Conservation (phyloP, 768 basidiomycete species). For the Tricholoma matsutake region DNA sequence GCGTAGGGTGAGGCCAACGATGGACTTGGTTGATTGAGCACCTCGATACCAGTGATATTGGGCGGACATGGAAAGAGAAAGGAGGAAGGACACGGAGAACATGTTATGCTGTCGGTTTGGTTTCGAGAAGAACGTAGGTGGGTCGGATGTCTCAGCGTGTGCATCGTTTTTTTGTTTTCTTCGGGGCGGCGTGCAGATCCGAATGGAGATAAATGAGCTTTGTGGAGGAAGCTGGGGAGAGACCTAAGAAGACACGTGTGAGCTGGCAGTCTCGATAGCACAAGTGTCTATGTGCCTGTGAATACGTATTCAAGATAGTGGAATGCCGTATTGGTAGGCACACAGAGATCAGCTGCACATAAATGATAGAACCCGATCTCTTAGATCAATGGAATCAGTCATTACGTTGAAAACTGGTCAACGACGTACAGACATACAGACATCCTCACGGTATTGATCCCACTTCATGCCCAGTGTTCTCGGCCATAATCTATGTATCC, state of each 20-base stretch:
- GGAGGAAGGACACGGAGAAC: constrained; percentile 44
- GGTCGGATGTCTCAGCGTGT: constrained; percentile 61
- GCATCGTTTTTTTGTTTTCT: constrained; percentile 73
- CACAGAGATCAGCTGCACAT: constrained; percentile 53
- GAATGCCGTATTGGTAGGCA: constrained; percentile 67
- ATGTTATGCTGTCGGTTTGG: constrained; percentile 43
- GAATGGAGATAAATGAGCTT: background rate
- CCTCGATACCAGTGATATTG: constrained; percentile 58
- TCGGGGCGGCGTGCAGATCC: constrained; percentile 74
- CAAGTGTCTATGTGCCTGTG: constrained; percentile 61
- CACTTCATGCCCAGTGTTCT: constrained; percentile 62
- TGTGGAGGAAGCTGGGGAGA: background rate
- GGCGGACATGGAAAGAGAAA: constrained; percentile 33
- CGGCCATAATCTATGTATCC: constrained; percentile 66
- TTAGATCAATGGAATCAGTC: background rate
- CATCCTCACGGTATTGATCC: constrained; percentile 60
- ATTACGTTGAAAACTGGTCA: constrained; percentile 6
- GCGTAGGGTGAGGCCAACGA: constrained; percentile 33
- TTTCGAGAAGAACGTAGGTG: constrained; percentile 48
- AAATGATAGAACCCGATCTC: constrained; percentile 77
- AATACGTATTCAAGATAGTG: constrained; percentile 46
- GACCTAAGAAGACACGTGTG: constrained; percentile 65
- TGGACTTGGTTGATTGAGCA: constrained; percentile 58
- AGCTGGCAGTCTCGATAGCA: constrained; percentile 57
- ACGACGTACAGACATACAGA: constrained; percentile 54